Evolutionary conservation across 192 early-diverging fungal species (phyloP), one percentile per base, ranked within the genome.

Genomic region (Coemansia sp.): DNA sequence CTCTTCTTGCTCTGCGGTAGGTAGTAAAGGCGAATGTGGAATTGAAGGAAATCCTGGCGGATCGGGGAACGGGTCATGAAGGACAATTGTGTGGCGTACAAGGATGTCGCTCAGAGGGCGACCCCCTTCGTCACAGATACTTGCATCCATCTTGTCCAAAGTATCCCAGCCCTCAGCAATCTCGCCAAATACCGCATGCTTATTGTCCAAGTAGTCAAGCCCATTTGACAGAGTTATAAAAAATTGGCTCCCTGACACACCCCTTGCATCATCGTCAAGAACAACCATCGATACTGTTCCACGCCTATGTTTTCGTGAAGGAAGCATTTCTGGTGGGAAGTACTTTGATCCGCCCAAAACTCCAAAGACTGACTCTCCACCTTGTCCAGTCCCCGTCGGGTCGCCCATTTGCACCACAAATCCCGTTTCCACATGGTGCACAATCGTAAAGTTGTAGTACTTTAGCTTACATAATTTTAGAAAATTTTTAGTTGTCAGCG

Each of bases 371-470:
- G 86, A 90, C 67, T 89, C 82, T 0, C 97, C 96, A 29, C 95
- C 94, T 16, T 89, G 78, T 7, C 94, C 94, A 9, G 91, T 94
- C n/a, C 91, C 94, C 4, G 94, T 95, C 9, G 95, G 97, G 72
- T 99, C 95, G 40, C 94, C 93, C 39, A 91, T 91, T 84, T 99
- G 97, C 29, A 97, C 91, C 84, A 98, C 93, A 66, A 95, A 99
- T 60, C 95, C 87, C 37, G 81, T 82, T 23, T 93, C 90, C 31
- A 85, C 86, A 15, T 92, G 84, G 72, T 98, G 95, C 71, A 98
- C 94, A 0, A 84, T 64, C 2, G 84, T 77, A 40, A 84, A 79
- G 49, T 93, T 92, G 85, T 97, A 98, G 68, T 95, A 95, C 21
- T 89, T 93, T 57, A 87, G 79, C 67, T 97, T 95, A 51, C 73